phyloP scores from a whole-genome alignment of 2,329 filamentous ascomycete genomes.

The Didymella keratinophila region DNA sequence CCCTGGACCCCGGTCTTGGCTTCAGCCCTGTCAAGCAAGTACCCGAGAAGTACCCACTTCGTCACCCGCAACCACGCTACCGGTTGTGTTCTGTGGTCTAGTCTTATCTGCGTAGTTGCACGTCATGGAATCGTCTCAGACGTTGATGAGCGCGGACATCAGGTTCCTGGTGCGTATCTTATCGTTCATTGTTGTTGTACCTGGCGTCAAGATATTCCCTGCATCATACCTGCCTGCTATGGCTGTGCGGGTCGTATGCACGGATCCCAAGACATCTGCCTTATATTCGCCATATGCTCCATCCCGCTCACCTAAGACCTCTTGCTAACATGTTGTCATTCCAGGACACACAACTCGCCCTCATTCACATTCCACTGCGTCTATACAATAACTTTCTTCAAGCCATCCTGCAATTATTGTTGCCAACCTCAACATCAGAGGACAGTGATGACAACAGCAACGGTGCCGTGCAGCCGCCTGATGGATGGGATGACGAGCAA shows the following conservation, averaged over 20 bases:
- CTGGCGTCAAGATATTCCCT: slow-evolving; percentile 24
- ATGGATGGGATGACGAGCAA: slow-evolving; percentile 64
- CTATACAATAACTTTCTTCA: slow-evolving; percentile 82
- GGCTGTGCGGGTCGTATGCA: slow-evolving; percentile 40
- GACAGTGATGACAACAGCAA: slow-evolving; percentile 33
- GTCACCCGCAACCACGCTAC: slow-evolving; percentile 40
- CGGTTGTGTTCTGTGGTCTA: slow-evolving; percentile 36
- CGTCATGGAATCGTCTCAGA: slow-evolving; percentile 56
- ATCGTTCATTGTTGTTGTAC: slow-evolving; percentile 31
- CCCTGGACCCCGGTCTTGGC: slow-evolving; percentile 31
- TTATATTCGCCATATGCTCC: slow-evolving; percentile 32
- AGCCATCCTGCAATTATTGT: slow-evolving; percentile 83
- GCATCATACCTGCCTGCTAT: slow-evolving; percentile 36
- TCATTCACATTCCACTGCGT: slow-evolving; percentile 88
- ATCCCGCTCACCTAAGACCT: slow-evolving; percentile 3
- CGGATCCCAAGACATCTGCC: slow-evolving; percentile 33
- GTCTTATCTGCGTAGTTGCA: slow-evolving; percentile 43
- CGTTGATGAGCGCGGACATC: slow-evolving; percentile 58
- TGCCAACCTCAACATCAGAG: slow-evolving; percentile 64
- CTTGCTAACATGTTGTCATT: slow-evolving; percentile 49
- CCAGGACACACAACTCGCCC: slow-evolving; percentile 84
- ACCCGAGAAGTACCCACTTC: slow-evolving; percentile 40
- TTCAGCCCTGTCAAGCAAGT: slow-evolving; percentile 39
- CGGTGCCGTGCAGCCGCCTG: slow-evolving; percentile 46
- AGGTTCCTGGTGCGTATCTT: slow-evolving; percentile 56